A percentile compares a stretch with the other conserved stretches of the same genome.
phyloP scores from a whole-genome alignment of 1,139 yeast species.

The Geotrichum bryndzae region DNA sequence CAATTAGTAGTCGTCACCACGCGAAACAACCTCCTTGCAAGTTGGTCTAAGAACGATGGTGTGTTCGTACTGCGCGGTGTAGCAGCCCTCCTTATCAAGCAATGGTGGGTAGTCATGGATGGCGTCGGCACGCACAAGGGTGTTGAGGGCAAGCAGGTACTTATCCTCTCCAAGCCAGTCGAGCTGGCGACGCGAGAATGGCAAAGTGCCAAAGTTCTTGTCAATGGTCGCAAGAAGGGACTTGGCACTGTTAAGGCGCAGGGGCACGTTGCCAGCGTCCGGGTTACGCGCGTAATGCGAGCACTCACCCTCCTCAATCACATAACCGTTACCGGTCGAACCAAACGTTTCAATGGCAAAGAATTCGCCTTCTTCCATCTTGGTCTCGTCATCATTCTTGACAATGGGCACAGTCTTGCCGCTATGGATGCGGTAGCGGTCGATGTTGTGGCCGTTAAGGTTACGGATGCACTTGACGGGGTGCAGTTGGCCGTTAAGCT shows the following conservation, averaged over 20 bases:
- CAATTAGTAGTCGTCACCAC: conserved; percentile 80
- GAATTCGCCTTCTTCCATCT: conserved; percentile 98
- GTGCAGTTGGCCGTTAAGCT: conserved; percentile 74
- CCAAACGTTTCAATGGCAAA: conserved; percentile 98
- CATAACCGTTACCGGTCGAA: conserved; percentile 91
- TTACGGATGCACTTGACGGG: conserved; percentile 88
- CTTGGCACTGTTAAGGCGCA: conserved; percentile 59
- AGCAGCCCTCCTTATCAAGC: conserved; percentile 73
- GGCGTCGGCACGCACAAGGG: conserved; percentile 75
- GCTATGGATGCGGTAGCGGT: conserved; percentile 77
- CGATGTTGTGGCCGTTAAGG: conserved; percentile 90
- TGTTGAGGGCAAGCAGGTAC: conserved; percentile 82
- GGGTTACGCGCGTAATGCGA: conserved; percentile 78
- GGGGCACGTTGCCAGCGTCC: conserved; percentile 47
- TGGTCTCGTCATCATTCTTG: conserved; percentile 84
- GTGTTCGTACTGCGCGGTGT: conserved; percentile 96
- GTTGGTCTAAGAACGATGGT: conserved; percentile 87
- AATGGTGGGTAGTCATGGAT: conserved; percentile 98
- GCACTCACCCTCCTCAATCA: conserved; percentile 79
- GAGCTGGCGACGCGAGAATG: conserved; percentile 92
- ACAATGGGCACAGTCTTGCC: conserved; percentile 97
- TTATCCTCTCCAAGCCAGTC: conserved; percentile 91
- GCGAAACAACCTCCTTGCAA: conserved; percentile 85
- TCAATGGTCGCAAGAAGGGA: conserved; percentile 62
- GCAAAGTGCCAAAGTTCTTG: conserved; percentile 82